Conservation (phyloP, 345 rosid species). For the Trapa incisa region DNA sequence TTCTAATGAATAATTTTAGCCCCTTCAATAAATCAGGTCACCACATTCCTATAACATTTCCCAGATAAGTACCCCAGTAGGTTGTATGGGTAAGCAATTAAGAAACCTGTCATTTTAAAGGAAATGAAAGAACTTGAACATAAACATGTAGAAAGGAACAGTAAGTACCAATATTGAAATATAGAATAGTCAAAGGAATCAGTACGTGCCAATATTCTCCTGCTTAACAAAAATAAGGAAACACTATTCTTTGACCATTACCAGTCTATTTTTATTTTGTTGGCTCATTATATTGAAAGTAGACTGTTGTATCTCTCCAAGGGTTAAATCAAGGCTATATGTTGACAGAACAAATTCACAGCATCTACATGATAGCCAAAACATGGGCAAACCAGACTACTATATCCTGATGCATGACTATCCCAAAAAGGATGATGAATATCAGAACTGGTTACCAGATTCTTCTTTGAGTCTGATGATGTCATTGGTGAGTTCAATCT, state of each 20-base stretch:
- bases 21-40: not conserved
- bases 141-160: too few species aligned
- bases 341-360: not conserved
- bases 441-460: slow-evolving; percentile 46
- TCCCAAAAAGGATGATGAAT: not conserved
- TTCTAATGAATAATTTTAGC: not conserved
- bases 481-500: slow-evolving; percentile 51
- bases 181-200: slow-evolving; percentile 69
- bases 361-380: not conserved
- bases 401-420: not conserved
- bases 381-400: not conserved
- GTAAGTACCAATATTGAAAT: slow-evolving; percentile 24
- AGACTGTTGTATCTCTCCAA: not conserved
- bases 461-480: slow-evolving; percentile 65
- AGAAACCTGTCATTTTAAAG: too few species aligned
- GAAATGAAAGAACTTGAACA: too few species aligned
- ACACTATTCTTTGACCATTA: slow-evolving; percentile 8
- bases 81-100: not conserved
- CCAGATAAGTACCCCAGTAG: not conserved
- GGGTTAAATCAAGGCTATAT: not conserved
- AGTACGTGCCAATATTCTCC: slow-evolving; percentile 28
- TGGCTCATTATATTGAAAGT: slow-evolving; percentile 3
- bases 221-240: too few species aligned
- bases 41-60: not conserved
- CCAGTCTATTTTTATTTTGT: not conserved